Evolutionary conservation across 1,284 basidiomycete species (phyloP).

Genomic region (Polyporus tsugae): DNA sequence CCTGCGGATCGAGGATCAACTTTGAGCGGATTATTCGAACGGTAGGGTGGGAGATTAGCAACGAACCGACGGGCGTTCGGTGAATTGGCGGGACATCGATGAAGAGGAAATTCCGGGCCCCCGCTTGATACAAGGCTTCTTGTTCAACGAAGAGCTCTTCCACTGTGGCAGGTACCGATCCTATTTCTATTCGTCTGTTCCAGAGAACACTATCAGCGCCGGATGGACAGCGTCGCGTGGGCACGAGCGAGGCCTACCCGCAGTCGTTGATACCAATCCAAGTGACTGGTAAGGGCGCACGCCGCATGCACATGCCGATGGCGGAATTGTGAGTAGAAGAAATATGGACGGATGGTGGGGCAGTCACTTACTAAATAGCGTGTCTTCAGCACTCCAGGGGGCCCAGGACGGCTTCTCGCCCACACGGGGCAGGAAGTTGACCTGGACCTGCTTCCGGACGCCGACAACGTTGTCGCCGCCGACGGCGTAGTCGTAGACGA

Average conservation of each 20-base stretch:
- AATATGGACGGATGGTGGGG: background rate
- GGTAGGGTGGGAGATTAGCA: too few relatives aligned
- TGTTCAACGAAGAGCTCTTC: conserved; percentile 51
- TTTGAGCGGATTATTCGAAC: background rate
- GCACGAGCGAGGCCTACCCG: conserved; percentile 46
- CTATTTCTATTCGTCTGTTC: conserved; percentile 18
- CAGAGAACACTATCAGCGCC: background rate
- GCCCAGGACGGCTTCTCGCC: conserved; percentile 50
- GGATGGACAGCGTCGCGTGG: background rate
- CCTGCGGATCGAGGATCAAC: background rate
- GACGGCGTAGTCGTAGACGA: conserved; percentile 60
- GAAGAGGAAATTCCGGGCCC: conserved; percentile 70
- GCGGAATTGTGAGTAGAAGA: background rate
- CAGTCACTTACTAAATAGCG: conserved; percentile 54
- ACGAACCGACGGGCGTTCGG: conserved; percentile 53
- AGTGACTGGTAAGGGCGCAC: conserved; percentile 49
- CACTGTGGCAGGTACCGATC: conserved; percentile 30
- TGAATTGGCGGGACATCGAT: conserved; percentile 69
- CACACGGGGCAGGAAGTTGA: conserved; percentile 46
- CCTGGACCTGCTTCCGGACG: conserved; percentile 49
- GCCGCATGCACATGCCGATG: background rate
- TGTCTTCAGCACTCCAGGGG: conserved; percentile 50
- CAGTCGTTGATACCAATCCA: conserved; percentile 76
- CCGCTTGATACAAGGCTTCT: conserved; percentile 54
- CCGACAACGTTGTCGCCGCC: conserved; percentile 53